These are phyloP conservation scores for Blumeria hordei DNA, from an alignment of 2,329 filamentous ascomycete genomes.

Conservation along the genomic window DNA sequence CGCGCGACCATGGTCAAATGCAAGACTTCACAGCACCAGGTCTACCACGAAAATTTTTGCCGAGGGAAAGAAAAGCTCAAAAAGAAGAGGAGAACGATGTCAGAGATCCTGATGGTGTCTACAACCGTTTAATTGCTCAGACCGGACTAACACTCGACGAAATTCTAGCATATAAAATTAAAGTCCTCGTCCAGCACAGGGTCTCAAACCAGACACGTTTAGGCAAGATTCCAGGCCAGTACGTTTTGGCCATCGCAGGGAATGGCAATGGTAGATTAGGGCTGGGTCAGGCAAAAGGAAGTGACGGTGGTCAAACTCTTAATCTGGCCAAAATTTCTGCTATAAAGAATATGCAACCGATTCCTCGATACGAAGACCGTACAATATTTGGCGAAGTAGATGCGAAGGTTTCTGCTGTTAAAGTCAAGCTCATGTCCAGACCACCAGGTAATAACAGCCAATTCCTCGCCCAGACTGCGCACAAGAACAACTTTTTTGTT, in stretches of 20 bases:
- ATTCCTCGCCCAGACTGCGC: not conserved
- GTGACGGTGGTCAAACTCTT: slow-evolving; percentile 37
- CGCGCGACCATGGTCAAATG: slow-evolving; percentile 3
- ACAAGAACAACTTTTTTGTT: not conserved
- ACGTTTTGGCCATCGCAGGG: slow-evolving; percentile 60
- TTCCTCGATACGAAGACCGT: slow-evolving; percentile 70
- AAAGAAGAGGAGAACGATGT: slow-evolving; percentile 8
- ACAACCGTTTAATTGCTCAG: slow-evolving; percentile 18
- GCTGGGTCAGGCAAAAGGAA: slow-evolving; percentile 75
- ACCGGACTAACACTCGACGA: slow-evolving; percentile 29
- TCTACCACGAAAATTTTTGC: slow-evolving; percentile 8
- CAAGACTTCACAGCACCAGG: slow-evolving; percentile 8
- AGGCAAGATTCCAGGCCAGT: slow-evolving; percentile 65
- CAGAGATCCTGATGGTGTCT: slow-evolving; percentile 15
- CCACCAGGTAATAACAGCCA: slow-evolving; percentile 50
- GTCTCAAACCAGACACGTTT: slow-evolving; percentile 90
- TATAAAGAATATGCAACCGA: slow-evolving; percentile 80
- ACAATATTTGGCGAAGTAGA: slow-evolving; percentile 74
- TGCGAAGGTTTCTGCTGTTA: slow-evolving; percentile 68
- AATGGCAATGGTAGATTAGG: slow-evolving; percentile 71
- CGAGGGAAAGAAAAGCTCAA: slow-evolving; percentile 5
- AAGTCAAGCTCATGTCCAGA: slow-evolving; percentile 57
- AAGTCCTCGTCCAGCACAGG: slow-evolving; percentile 45
- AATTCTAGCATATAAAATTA: slow-evolving; percentile 33
- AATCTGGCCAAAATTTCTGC: slow-evolving; percentile 54